Base-by-base conservation (phyloP, 1,284 basidiomycete genomes). In the Apiotrichum sp. region DNA sequence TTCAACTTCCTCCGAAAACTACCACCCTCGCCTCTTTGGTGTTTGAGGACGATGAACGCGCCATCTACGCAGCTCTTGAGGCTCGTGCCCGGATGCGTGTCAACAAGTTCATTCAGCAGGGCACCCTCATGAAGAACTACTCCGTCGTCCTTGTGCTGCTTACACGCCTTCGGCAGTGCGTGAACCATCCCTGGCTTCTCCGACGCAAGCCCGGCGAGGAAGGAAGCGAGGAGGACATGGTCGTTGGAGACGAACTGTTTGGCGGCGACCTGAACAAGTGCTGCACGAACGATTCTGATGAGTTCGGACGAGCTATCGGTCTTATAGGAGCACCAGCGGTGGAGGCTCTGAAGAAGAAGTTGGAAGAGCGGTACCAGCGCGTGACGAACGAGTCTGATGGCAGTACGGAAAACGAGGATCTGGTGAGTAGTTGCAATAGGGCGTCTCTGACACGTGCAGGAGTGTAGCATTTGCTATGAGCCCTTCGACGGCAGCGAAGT, bases 51-150 rank as follows among this genome's bases (percentile, higher is more conserved):
- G 73, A 77, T 29, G 76, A 78, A 61, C 62, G 73, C 16, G 65
- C 67, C 8, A 70, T 77, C 13, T 77, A 78, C 62, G 62, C 62
- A 10, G 60, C 65, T 4, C 62, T 75, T 33, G 74, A 77, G 52
- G 64, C 63, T 33, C 59, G 67, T 8, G 73, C 70, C 34, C 59
- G 64, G 39, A 58, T 74, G 13, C 60, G 63, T 7, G 75, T 77
- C 59, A 75, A 76, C 58, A 68, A 68, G 52, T 77, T 67, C 62
- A 65, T 76, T 45, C 58, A 64, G 40, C 46, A 47, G 48, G 73
- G 75, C 8, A 76, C 74, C 0, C 67, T 78, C 8, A 58, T 78
- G 55, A 77, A 77, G 61, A 62, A 74, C 56, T 71, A 71, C 59
- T 56, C 56, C 9, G 51, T 64, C 35, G 62, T 76, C 6, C 57